Evolutionary conservation across 176 grass and related monocot genomes (phyloP).

Genomic region (Coix lacrymajobi): DNA sequence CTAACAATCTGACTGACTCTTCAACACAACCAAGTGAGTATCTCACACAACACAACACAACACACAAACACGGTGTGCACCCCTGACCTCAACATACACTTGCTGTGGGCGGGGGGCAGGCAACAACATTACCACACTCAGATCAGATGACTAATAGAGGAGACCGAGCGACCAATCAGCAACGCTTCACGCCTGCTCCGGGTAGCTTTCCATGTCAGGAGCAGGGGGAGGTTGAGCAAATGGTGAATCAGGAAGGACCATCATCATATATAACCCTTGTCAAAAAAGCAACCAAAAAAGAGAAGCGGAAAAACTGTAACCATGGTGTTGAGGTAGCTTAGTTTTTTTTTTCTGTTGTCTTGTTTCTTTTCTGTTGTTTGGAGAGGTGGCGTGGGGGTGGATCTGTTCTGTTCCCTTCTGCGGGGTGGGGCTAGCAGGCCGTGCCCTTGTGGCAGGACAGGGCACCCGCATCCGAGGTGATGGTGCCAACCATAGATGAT

Average conservation of each 20-base stretch:
- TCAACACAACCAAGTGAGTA: neutral
- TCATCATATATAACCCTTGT: conserved; percentile 25
- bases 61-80: neutral
- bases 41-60: neutral
- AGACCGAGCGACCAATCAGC: conserved; percentile 68
- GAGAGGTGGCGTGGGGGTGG: neutral
- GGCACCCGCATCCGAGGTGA: conserved; percentile 53
- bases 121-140: conserved; percentile 31
- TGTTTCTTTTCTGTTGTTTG: conserved; percentile 37
- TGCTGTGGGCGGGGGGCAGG: conserved; percentile 23
- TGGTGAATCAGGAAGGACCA: conserved; percentile 34
- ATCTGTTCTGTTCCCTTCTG: no score
- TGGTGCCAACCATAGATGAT: conserved; percentile 74
- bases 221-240: conserved; percentile 85
- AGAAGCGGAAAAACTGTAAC: conserved; percentile 44
- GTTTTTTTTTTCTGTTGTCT: conserved; percentile 41
- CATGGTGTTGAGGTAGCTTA: conserved; percentile 36
- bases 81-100: conserved; percentile 29
- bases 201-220: conserved; percentile 21
- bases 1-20: conserved; percentile 7
- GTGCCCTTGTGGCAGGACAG: conserved; percentile 45
- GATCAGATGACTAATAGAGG: conserved; percentile 44
- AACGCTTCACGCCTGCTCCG: conserved; percentile 94
- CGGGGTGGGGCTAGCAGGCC: conserved; percentile 70
- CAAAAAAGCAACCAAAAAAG: conserved; percentile 35